phyloP scores from a whole-genome alignment of 495 filamentous ascomycete species.

The Penicillium riverlandense region DNA sequence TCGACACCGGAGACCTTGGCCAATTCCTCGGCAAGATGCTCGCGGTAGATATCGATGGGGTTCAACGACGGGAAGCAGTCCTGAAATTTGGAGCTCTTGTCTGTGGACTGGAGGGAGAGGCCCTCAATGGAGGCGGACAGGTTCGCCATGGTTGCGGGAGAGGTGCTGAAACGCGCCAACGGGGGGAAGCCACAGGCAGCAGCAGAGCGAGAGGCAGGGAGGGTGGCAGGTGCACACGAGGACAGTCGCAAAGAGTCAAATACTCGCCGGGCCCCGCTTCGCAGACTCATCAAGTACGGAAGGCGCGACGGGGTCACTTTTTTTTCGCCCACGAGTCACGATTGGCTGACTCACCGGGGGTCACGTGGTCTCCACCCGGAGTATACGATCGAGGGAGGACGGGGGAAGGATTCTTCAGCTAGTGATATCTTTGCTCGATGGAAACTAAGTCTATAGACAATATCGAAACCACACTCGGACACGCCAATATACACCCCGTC shows the following conservation, averaged over 20 bases:
- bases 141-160: conserved; percentile 18
- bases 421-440: too few species aligned
- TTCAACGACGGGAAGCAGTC: conserved; percentile 62
- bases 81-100: conserved; percentile 31
- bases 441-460: conserved; percentile 5
- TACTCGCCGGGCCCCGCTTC: conserved; percentile 39
- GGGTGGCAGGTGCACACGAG: conserved; percentile 1
- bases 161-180: neutral
- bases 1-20: conserved; percentile 69
- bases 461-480: conserved; percentile 5
- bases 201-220: conserved; percentile 4
- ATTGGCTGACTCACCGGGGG: too few species aligned
- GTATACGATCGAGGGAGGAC: too few species aligned
- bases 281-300: conserved; percentile 39
- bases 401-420: too few species aligned
- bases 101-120: conserved; percentile 33
- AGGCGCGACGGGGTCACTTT: conserved; percentile 16
- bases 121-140: conserved; percentile 31
- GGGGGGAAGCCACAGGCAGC: conserved; percentile 8
- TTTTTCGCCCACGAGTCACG: conserved; percentile 15
- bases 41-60: conserved; percentile 80
- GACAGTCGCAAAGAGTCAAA: conserved; percentile 22
- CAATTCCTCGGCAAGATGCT: conserved; percentile 70
- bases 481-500: conserved; percentile 1
- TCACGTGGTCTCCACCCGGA: conserved; percentile 1